Base-by-base conservation (phyloP, 164 flowering plant species). In the Sextonia rubra region DNA sequence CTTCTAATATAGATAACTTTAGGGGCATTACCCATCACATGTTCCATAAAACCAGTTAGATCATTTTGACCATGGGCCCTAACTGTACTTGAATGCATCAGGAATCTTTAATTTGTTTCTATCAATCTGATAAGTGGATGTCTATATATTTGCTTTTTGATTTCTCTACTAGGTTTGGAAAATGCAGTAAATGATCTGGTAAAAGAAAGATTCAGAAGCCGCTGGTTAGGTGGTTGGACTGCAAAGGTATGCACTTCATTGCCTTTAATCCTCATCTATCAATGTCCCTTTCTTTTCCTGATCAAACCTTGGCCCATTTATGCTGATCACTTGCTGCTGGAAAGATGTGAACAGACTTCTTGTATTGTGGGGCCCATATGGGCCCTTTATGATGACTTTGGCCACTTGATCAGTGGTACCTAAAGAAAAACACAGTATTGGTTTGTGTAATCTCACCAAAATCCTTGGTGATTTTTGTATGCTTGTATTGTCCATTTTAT, bases 201-300 rank as follows among this genome's bases (percentile, higher is more conserved):
- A 64, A 68, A 76, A 24, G 82, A 80, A 8, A 74, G 80, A 72
- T 87, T 85, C 70, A 77, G 61, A 71, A 87, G 95, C 69, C 88
- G 89, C 26, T 88, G 91, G 92, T 75, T 86, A 4, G 92, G 91
- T 78, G 95, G 90, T 76, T 87, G 91, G 91, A 78, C 85, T n/a
- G 72, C 65, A 4, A 80, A 86, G 88, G 95, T 90, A 27, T 73
- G 85, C 69, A 29, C 63, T 66, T 52, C 17, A 5, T 52, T 14
- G 7, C 14, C 14, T 52, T 37, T 52, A 18, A 52, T 52, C 18
- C 14, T 52, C n/a, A 4, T 52, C 18, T 52, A 5, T 52, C 4
- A 14, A 52, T 52, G 15, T 52, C 1, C 17, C 20, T 52, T 47
- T 47, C 49, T 47, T 52, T 52, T 17, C 20, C 58, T 52, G 18